These are phyloP conservation scores for Ajuga chamaepitys DNA, from an alignment of 257 asterid genomes.

Conservation along the genomic window DNA sequence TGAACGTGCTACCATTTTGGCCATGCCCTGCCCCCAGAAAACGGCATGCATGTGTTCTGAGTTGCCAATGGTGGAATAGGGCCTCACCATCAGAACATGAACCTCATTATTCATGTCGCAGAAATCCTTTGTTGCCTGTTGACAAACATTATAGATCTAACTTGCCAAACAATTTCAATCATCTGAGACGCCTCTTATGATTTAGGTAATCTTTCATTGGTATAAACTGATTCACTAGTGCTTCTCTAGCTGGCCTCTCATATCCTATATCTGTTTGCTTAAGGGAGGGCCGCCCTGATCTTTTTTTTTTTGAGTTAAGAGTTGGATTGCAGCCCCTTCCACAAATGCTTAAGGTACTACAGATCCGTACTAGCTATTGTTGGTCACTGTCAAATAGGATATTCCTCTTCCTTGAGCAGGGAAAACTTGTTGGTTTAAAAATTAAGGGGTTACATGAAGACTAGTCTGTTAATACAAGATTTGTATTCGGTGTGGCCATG, in stretches of 20 bases:
- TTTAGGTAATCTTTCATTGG: background rate
- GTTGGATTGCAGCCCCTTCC: background rate
- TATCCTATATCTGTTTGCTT: background rate
- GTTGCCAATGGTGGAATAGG: background rate
- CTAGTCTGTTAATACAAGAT: background rate
- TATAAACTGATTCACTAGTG: background rate
- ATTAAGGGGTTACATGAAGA: background rate
- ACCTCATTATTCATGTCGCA: background rate
- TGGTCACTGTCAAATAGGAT: background rate
- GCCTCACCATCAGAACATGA: background rate
- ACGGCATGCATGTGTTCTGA: background rate
- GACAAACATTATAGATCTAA: background rate
- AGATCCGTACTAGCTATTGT: background rate
- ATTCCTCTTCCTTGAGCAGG: background rate
- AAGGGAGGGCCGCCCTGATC: background rate
- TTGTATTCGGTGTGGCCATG: background rate
- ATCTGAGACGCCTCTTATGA: background rate
- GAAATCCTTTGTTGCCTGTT: background rate
- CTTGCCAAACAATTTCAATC: background rate
- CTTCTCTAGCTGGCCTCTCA: background rate
- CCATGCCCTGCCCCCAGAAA: background rate
- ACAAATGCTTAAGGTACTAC: background rate
- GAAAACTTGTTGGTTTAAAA: background rate
- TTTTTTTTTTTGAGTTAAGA: slow-evolving; percentile 1
- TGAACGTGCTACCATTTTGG: background rate